A percentile compares a stretch with the other conserved stretches of the same genome.
Conservation (phyloP, 116 monocot genomes). For the Zostera marina region DNA sequence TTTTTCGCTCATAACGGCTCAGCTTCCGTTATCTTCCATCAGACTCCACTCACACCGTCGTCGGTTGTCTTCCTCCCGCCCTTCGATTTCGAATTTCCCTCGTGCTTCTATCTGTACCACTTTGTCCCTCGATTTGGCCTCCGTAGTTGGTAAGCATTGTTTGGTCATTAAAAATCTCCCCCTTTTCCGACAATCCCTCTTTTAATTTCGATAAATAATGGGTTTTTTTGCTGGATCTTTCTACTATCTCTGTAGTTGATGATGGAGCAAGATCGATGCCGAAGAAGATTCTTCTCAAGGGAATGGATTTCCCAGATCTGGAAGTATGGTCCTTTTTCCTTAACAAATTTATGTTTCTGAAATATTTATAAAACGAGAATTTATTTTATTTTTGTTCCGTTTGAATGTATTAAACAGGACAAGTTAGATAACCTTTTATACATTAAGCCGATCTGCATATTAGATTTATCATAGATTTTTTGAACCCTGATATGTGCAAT, state of each 20-base stretch:
- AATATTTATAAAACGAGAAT: background rate
- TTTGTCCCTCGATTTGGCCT: background rate
- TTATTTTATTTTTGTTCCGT: too few relatives aligned
- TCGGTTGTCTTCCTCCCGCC: background rate
- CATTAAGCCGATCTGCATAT: too few relatives aligned
- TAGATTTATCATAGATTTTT: too few relatives aligned
- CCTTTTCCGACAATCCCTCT: background rate
- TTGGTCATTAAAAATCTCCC: background rate
- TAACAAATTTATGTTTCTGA: background rate
- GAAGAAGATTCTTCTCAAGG: constrained; percentile 45
- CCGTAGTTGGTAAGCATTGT: background rate
- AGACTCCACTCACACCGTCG: background rate
- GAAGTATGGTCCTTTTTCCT: constrained; percentile 16
- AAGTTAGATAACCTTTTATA: too few relatives aligned
- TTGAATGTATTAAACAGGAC: too few relatives aligned
- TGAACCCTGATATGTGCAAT: too few relatives aligned
- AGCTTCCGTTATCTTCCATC: constrained; percentile 3
- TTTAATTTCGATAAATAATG: background rate
- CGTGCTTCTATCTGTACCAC: background rate
- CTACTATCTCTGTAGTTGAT: constrained; percentile 6
- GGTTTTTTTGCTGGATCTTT: background rate
- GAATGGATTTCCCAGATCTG: constrained; percentile 50
- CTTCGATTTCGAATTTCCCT: background rate
- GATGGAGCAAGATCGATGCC: constrained; percentile 5
- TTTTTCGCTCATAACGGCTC: constrained; percentile 1